A percentile compares a stretch with the other conserved stretches of the same genome.
Evolutionary conservation across 139 green algal genomes (phyloP).

Genomic region (Nannochloris sp.): DNA sequence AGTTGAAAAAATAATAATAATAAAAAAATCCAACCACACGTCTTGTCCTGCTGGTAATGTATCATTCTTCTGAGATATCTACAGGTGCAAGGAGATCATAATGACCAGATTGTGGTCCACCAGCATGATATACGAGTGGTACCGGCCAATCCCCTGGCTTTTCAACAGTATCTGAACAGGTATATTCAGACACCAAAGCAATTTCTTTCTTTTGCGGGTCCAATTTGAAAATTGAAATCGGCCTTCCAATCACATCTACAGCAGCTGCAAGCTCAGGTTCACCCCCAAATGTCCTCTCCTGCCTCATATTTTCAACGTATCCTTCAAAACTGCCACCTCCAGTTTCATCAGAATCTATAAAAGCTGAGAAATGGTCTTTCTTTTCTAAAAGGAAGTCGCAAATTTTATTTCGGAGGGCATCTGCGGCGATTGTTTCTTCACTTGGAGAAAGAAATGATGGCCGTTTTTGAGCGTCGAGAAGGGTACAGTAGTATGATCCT

Average conservation of each 20-base stretch:
- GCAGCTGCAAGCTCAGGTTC: neutral
- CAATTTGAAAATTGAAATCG: neutral
- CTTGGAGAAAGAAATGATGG: neutral
- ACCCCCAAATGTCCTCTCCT: neutral
- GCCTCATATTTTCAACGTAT: neutral
- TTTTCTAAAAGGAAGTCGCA: neutral
- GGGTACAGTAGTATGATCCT: neutral
- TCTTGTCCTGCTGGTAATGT: neutral
- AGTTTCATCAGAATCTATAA: neutral
- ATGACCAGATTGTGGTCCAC: neutral
- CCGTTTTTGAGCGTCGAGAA: neutral
- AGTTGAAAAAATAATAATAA: too few relatives aligned
- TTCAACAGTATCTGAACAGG: too few relatives aligned
- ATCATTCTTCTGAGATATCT: neutral
- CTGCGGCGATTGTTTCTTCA: neutral
- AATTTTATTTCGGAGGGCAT: neutral
- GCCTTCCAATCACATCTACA: neutral
- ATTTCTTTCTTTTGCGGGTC: neutral
- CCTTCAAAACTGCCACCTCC: neutral
- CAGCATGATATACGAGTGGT: too few relatives aligned
- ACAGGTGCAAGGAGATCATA: neutral
- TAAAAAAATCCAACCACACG: too few relatives aligned
- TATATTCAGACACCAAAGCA: neutral
- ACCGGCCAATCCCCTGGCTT: too few relatives aligned
- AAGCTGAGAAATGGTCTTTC: neutral